These are phyloP conservation scores for Dactylonectria macrodidyma DNA, from an alignment of 2,329 filamentous ascomycete species.

Conservation along the genomic window DNA sequence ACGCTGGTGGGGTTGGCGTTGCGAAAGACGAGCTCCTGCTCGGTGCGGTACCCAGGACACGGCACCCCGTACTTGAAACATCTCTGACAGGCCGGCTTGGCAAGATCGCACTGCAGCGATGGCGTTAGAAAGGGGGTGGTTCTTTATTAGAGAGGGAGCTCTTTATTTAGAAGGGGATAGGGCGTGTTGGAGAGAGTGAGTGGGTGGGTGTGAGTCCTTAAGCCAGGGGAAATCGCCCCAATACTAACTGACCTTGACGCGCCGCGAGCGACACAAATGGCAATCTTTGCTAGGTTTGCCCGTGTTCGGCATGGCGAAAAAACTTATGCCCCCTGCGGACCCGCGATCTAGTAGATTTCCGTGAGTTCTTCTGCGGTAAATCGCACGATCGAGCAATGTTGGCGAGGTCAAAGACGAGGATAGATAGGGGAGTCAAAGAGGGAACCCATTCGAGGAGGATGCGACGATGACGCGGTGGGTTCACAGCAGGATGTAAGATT, in stretches of 20 bases:
- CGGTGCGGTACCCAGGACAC: constrained; percentile 58
- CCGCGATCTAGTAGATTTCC: neutral
- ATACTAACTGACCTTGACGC: constrained; percentile 56
- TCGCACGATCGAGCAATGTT: constrained; percentile 7
- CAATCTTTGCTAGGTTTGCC: constrained; percentile 59
- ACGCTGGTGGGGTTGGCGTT: constrained; percentile 49
- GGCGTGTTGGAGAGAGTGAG: constrained; percentile 3
- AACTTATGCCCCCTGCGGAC: neutral
- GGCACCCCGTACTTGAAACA: constrained; percentile 58
- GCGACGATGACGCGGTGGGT: constrained; percentile 27
- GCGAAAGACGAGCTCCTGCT: constrained; percentile 58
- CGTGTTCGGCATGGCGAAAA: constrained; percentile 56
- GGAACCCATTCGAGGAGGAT: constrained; percentile 47
- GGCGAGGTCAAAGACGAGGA: constrained; percentile 24
- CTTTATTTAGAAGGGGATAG: neutral
- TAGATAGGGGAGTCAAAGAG: constrained; percentile 38
- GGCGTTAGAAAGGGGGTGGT: constrained; percentile 24
- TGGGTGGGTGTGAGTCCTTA: constrained; percentile 17
- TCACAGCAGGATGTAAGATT: neutral
- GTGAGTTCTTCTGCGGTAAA: neutral
- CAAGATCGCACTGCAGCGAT: constrained; percentile 56
- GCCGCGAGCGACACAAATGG: constrained; percentile 57
- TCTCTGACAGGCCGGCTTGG: constrained; percentile 56
- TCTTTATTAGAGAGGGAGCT: neutral
- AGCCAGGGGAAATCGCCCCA: constrained; percentile 10